Base-by-base conservation (phyloP, 331 rosid genomes). In the Telfairia occidentalis region DNA sequence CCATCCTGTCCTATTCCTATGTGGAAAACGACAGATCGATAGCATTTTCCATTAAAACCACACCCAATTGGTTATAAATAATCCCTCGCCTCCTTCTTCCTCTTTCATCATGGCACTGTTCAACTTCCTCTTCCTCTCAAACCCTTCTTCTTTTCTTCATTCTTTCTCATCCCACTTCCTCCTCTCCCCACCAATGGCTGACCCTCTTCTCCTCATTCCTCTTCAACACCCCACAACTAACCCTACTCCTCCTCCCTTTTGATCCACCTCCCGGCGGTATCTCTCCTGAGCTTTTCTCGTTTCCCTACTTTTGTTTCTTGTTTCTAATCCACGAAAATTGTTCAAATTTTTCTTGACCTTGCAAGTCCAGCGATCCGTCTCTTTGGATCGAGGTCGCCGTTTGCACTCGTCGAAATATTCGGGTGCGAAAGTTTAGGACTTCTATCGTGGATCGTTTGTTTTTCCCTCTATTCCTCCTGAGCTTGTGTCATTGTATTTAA, bases 291-390 rank as follows among this genome's bases (percentile, higher is more conserved):
- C 98, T 93, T 91, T 73, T 78, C 83, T 81, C 70, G 34, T 57
- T 82, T 82, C 57, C 0, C 0, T 46, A 9, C 16, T 48, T 75
- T 0, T 3, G 49, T 84, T 79, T 2, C 1, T 78, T 37, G 43
- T 76, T 79, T 12, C 0, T 30, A 63, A 29, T 76, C 64, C 75
- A 76, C 76, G 55, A 75, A 81, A 54, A 79, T 71, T 78, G 82
- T 87, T 81, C 42, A 77, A 82, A 86, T 69, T 93, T 93, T 91
- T 93, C 98, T 93, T 93, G 98, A 91, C 98, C 98, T 93, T 93
- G 98, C 98, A 93, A 93, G 98, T 86, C 96, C 90, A 59, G 1
- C 0, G 16, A 2, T 1, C 5, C 0, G 0, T 0, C 0, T 5
- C 3, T 1, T 0, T 0, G 3, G 42, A 79, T 80, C 38, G 16